Percentiles rank a stretch among this genome's conserved stretches.
phyloP scores from a whole-genome alignment of 495 filamentous ascomycete species.

The Aspergillus wentii region DNA sequence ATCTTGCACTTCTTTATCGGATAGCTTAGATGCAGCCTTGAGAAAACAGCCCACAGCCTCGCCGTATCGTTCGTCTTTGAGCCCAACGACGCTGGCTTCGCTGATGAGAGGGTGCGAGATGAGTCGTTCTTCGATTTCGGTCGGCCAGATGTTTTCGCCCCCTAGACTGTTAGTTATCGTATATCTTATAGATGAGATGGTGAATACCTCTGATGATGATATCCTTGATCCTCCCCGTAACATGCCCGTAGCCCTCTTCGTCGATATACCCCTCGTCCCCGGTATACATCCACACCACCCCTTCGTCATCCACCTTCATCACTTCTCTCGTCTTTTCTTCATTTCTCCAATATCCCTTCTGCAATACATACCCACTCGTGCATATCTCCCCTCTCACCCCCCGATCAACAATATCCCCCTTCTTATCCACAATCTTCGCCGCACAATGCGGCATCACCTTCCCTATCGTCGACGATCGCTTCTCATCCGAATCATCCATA shows the following conservation, averaged over 20 bases:
- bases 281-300: constrained; percentile 13
- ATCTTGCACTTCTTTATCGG: constrained; percentile 5
- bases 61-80: constrained; percentile 55
- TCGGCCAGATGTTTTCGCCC: constrained; percentile 75
- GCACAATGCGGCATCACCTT: constrained; percentile 63
- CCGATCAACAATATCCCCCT: constrained; percentile 41
- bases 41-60: constrained; percentile 44
- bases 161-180: constrained; percentile 22
- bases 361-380: constrained; percentile 67
- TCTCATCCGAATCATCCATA: constrained; percentile 59
- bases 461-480: constrained; percentile 63
- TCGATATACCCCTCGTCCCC: constrained; percentile 15
- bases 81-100: constrained; percentile 54
- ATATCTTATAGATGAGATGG: background rate
- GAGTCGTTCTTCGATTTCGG: constrained; percentile 65
- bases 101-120: constrained; percentile 46
- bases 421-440: constrained; percentile 66
- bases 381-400: constrained; percentile 71
- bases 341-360: constrained; percentile 80
- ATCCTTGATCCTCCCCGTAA: constrained; percentile 58
- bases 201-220: constrained; percentile 49
- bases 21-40: background rate
- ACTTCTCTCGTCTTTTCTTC: constrained; percentile 60
- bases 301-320: constrained; percentile 29
- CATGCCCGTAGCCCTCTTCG: constrained; percentile 6